Conservation (phyloP, 345 rosid genomes). For the Eucalyptus cloeziana region DNA sequence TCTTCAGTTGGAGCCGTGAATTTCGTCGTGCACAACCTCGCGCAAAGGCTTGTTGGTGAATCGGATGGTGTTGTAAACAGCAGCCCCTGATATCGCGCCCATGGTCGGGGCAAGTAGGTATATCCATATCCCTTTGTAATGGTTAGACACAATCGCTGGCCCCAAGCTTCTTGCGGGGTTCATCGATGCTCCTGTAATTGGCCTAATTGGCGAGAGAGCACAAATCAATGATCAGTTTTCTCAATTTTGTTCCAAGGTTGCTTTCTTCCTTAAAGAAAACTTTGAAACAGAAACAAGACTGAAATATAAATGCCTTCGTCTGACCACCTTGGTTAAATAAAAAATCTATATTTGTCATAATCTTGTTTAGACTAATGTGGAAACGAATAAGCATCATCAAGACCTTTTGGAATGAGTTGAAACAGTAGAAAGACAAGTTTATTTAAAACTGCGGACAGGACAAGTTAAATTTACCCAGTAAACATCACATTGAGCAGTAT, state of each 20-base stretch:
- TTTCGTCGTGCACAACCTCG: slow-evolving; percentile 22
- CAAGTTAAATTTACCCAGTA: slow-evolving; percentile 48
- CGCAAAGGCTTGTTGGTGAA: slow-evolving; percentile 74
- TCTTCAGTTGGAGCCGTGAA: background rate
- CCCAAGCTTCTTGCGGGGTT: slow-evolving; percentile 82
- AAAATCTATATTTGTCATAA: background rate
- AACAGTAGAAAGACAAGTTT: background rate
- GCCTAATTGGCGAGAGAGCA: slow-evolving; percentile 3
- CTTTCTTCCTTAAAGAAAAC: background rate
- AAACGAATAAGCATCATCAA: background rate
- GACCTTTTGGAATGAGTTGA: background rate
- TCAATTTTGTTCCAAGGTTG: background rate
- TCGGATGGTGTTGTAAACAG: slow-evolving; percentile 60
- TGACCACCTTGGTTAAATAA: background rate
- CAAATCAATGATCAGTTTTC: background rate
- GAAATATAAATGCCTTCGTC: background rate
- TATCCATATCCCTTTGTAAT: slow-evolving; percentile 63
- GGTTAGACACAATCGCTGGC: slow-evolving; percentile 54
- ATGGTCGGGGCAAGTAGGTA: slow-evolving; percentile 46
- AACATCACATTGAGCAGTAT: slow-evolving; percentile 76
- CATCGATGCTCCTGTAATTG: slow-evolving; percentile 67
- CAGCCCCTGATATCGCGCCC: slow-evolving; percentile 73
- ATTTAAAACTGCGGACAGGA: no score
- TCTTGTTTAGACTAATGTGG: background rate
- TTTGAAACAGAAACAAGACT: background rate